phyloP scores from a whole-genome alignment of 1,139 yeast genomes.

The Suhomyces yuchorum region DNA sequence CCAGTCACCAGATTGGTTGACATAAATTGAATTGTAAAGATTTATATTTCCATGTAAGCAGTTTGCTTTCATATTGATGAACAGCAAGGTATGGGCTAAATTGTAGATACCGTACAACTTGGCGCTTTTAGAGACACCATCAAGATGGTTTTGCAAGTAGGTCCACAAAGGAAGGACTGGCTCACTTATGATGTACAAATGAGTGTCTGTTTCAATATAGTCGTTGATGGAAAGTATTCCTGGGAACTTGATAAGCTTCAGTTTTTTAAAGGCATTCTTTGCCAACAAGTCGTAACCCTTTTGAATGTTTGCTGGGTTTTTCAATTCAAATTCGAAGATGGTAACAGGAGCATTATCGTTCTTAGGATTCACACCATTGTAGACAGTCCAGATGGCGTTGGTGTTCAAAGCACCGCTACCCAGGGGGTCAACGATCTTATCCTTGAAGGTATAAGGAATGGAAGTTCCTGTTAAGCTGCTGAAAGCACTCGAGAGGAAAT shows the following conservation, averaged over 20 bases:
- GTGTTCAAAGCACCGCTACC: slow-evolving; percentile 29
- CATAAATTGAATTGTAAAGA: slow-evolving; percentile 55
- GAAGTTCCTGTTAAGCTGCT: slow-evolving; percentile 55
- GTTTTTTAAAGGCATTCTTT: slow-evolving; percentile 61
- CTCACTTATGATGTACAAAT: slow-evolving; percentile 76
- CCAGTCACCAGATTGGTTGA: slow-evolving; percentile 76
- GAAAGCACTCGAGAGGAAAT: slow-evolving; percentile 59
- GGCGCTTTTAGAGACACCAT: slow-evolving; percentile 33
- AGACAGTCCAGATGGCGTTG: slow-evolving; percentile 50
- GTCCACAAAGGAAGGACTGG: slow-evolving; percentile 61
- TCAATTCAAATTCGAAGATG: slow-evolving; percentile 63
- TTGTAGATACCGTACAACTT: slow-evolving; percentile 62
- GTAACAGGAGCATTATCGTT: slow-evolving; percentile 45
- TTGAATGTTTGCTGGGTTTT: slow-evolving; percentile 38
- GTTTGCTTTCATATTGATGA: slow-evolving; percentile 63
- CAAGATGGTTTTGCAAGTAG: slow-evolving; percentile 26
- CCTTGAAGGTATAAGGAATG: slow-evolving; percentile 59
- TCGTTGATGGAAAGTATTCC: slow-evolving; percentile 74
- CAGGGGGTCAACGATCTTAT: slow-evolving; percentile 36
- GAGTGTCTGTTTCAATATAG: slow-evolving; percentile 63
- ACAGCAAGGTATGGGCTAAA: slow-evolving; percentile 57
- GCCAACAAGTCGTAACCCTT: slow-evolving; percentile 49
- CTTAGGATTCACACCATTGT: slow-evolving; percentile 50
- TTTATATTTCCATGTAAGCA: slow-evolving; percentile 69
- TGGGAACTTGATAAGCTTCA: slow-evolving; percentile 74